Evolutionary conservation across 441 rosid species (phyloP), one percentile per base, ranked within the genome.

Genomic region (Pelargonium myrrhifolium): DNA sequence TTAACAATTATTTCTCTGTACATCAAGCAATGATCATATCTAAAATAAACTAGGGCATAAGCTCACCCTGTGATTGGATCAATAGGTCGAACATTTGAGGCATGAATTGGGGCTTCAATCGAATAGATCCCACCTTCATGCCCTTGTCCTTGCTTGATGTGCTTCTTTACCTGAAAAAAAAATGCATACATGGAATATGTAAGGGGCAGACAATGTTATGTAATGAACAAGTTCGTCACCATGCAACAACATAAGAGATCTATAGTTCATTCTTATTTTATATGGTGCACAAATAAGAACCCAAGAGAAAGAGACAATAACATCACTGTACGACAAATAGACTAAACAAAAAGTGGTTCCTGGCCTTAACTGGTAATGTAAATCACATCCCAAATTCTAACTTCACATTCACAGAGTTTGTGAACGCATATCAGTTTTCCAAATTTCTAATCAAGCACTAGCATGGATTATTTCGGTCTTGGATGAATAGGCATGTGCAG

Each of bases 81-180:
- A 74, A 93, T n/a, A 78, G 91, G 88, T 87, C 88, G 97, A 70
- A 91, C 92, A 78, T 91, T 91, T 62, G 99, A 93, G 64, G 83
- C 96, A 73, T 93, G 99, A 65, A 93, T 80, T 63, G 96, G 99
- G 65, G 97, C 99, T 78, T 93, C 99, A 6, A 93, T 89, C 0
- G 97, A 76, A 76, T 91, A 91, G 66, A 93, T 91, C 21, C 99
- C 99, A 74, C 97, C 97, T 80, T 85, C 95, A 59, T 91, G 95
- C 61, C 87, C 88, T 72, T 87, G 92, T n/a, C 96, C 92, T 73
- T 78, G 87, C 75, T 91, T 93, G 71, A 93, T 88, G 76, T 93
- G 99, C 74, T 91, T 93, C 76, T 91, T 93, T 20, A 93, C 90
- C 98, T 93, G 82, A 24, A 56, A 42, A 70, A 53, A 53, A n/a